Percentiles rank a stretch among this genome's conserved stretches.
Conservation (phyloP, 176 grass and related monocot species). For the Stipa capillata region DNA sequence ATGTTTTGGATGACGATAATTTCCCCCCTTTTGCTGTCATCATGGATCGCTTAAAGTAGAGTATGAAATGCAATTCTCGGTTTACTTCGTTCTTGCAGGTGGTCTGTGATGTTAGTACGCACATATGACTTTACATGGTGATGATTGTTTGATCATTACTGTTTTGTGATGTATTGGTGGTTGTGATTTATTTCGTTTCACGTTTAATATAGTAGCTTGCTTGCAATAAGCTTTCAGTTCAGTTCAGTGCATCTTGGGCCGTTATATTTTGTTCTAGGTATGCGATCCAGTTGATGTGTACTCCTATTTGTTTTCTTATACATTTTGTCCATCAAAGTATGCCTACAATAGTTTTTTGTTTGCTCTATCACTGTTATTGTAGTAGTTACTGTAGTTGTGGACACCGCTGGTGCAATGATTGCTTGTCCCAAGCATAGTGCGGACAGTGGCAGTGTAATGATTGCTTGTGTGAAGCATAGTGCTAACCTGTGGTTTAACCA, state of each 20-base stretch:
- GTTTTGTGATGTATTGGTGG: not conserved
- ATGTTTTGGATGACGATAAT: too few species aligned
- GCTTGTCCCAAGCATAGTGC: too few species aligned
- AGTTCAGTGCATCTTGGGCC: too few species aligned
- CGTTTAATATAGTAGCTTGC: not conserved
- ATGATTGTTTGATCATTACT: not conserved
- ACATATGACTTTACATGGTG: not conserved
- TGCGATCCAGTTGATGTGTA: too few species aligned
- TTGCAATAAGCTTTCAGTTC: not conserved
- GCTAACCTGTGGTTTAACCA: not conserved
- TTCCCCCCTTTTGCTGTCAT: too few species aligned
- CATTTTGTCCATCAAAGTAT: not conserved
- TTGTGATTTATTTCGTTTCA: too few species aligned
- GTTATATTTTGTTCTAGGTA: not conserved
- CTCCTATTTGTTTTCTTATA: too few species aligned
- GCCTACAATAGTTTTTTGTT: not conserved
- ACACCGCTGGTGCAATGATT: too few species aligned
- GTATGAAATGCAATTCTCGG: too few species aligned
- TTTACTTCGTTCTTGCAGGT: not conserved
- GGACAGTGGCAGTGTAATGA: not conserved
- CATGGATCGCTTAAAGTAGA: too few species aligned
- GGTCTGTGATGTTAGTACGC: not conserved
- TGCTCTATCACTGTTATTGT: not conserved
- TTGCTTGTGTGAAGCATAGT: slow-evolving; percentile 11
- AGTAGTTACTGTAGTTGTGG: not conserved